Evolutionary conservation across 192 early-diverging fungal species (phyloP).

Genomic region (Phycomyces nitens): DNA sequence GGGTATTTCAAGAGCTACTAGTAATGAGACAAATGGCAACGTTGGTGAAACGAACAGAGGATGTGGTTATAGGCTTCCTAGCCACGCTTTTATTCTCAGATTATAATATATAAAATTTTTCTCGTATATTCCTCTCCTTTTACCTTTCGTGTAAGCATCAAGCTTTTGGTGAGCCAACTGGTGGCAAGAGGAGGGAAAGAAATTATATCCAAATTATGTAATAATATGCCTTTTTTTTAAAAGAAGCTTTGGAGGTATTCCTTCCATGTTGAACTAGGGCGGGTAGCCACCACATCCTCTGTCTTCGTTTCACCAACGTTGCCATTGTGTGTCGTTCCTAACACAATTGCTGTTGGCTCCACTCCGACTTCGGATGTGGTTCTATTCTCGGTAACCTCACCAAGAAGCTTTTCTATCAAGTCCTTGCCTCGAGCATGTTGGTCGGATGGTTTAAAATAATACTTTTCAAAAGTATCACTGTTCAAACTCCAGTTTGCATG

Average conservation of each 20-base stretch:
- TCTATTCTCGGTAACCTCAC: background rate
- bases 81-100: slow-evolving; percentile 10
- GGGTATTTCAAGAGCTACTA: too few relatives aligned
- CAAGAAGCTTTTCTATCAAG: too few relatives aligned
- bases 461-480: background rate
- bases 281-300: slow-evolving; percentile 6
- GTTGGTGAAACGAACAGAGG: background rate
- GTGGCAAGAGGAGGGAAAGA: too few relatives aligned
- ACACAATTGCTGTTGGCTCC: slow-evolving; percentile 10
- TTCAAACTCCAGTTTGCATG: slow-evolving; percentile 3
- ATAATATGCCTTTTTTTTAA: too few relatives aligned
- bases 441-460: background rate
- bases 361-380: slow-evolving; percentile 13
- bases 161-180: too few relatives aligned
- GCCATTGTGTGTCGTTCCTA: slow-evolving; percentile 11
- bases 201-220: too few relatives aligned
- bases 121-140: too few relatives aligned
- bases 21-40: too few relatives aligned
- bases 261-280: background rate
- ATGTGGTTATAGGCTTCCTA: slow-evolving; percentile 8
- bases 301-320: slow-evolving; percentile 11
- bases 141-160: too few relatives aligned
- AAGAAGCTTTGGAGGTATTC: too few relatives aligned
- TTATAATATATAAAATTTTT: background rate
- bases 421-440: background rate